Percentiles rank a stretch among this genome's conserved stretches.
phyloP scores from a whole-genome alignment of 306 rosid species.

The Malus fusca region DNA sequence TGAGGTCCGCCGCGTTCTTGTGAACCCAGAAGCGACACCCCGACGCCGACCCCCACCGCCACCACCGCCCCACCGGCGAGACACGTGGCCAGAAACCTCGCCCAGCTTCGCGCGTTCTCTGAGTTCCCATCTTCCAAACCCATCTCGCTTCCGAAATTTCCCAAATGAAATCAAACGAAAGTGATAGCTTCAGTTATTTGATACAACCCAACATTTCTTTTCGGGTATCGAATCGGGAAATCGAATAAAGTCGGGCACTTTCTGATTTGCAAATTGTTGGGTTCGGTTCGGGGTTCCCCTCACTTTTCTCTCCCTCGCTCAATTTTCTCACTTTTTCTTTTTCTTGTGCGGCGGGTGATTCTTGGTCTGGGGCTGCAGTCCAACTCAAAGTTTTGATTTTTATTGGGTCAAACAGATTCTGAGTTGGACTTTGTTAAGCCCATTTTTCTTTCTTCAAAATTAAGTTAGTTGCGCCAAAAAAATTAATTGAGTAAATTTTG shows the following conservation, averaged over 20 bases:
- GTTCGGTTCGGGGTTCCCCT: slow-evolving; percentile 1
- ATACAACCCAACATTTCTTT: background rate
- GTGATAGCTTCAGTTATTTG: background rate
- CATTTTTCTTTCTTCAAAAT: background rate
- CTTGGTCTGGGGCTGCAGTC: background rate
- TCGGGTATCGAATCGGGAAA: background rate
- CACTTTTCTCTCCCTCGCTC: background rate
- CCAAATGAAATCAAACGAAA: background rate
- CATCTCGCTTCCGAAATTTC: slow-evolving; percentile 19
- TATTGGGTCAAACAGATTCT: background rate
- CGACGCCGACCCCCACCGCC: slow-evolving; percentile 27
- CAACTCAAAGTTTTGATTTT: background rate
- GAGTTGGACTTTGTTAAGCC: background rate
- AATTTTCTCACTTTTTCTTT: background rate
- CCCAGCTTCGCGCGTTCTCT: slow-evolving; percentile 30
- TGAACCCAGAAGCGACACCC: slow-evolving; percentile 37
- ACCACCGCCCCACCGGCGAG: slow-evolving; percentile 56
- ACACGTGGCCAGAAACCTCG: slow-evolving; percentile 49
- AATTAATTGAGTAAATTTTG: too few relatives aligned
- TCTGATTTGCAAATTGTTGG: background rate
- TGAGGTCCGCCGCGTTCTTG: slow-evolving; percentile 9
- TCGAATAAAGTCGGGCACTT: background rate
- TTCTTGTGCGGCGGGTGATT: slow-evolving; percentile 1
- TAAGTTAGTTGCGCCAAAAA: background rate
- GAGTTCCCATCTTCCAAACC: slow-evolving; percentile 28